These are phyloP conservation scores for Melaleuca quinquenervia DNA, from an alignment of 345 rosid genomes.

Conservation along the genomic window DNA sequence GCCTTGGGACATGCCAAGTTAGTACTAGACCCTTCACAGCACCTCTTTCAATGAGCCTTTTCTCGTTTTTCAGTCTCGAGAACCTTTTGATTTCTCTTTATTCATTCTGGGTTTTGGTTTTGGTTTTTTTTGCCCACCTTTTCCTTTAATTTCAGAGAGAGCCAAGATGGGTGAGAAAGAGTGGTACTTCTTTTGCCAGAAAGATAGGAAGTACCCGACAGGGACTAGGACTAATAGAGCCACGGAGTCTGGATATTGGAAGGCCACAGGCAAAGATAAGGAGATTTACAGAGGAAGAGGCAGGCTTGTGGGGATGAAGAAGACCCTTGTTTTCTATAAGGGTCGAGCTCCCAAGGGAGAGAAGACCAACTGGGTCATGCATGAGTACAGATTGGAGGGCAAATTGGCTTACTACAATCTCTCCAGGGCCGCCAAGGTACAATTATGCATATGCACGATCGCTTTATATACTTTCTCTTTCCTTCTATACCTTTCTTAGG, in stretches of 20 bases:
- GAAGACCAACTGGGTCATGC: constrained; percentile 95
- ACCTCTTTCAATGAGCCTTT: background rate
- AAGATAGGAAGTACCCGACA: constrained; percentile 93
- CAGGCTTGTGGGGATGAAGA: constrained; percentile 92
- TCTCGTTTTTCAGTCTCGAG: background rate
- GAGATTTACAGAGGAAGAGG: constrained; percentile 63
- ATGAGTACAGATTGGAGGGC: constrained; percentile 89
- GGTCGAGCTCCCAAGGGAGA: constrained; percentile 99
- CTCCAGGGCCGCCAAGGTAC: constrained; percentile 59
- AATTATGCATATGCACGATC: background rate
- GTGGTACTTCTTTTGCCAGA: constrained; percentile 89
- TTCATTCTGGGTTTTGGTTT: background rate
- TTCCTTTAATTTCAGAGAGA: constrained; percentile 29
- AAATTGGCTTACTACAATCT: constrained; percentile 60
- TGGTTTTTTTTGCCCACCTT: background rate
- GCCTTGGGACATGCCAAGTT: constrained; percentile 93
- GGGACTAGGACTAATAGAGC: constrained; percentile 97
- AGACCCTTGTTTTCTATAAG: constrained; percentile 89
- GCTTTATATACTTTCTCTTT: background rate
- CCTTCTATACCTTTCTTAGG: background rate
- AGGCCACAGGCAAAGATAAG: constrained; percentile 93
- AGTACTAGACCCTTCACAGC: background rate
- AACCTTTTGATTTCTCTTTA: background rate
- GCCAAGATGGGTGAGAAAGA: constrained; percentile 98
- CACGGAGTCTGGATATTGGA: constrained; percentile 88